Percentiles rank a stretch among this genome's conserved stretches.
Conservation (phyloP, 2,329 filamentous ascomycete species). For the Lasiodiplodia hormozganensis region DNA sequence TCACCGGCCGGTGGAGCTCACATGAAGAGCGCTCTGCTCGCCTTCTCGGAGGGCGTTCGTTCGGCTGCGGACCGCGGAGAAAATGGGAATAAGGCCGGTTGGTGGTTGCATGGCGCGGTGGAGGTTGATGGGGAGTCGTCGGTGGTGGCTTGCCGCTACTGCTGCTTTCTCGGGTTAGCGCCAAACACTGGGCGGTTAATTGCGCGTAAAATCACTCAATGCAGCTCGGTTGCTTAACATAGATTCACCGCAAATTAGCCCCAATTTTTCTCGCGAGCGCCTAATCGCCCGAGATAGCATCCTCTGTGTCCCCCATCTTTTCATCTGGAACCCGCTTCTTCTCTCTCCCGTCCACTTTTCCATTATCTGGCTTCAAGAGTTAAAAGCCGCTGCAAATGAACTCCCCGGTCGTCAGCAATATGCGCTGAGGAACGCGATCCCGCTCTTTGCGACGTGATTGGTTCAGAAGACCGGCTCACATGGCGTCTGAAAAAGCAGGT, state of each 20-base stretch:
- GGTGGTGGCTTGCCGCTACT: constrained; percentile 18
- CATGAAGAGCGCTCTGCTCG: too few species aligned
- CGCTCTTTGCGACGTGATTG: too few species aligned
- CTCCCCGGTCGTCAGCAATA: too few species aligned
- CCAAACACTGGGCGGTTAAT: not conserved
- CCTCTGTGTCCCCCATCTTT: not conserved
- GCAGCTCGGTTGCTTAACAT: constrained; percentile 10
- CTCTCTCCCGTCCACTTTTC: too few species aligned
- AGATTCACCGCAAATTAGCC: constrained; percentile 17
- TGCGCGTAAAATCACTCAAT: constrained; percentile 9
- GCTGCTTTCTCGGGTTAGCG: constrained; percentile 1
- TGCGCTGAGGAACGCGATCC: too few species aligned
- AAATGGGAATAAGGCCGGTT: not conserved
- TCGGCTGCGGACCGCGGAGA: not conserved
- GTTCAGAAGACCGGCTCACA: too few species aligned
- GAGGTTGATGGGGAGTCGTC: constrained; percentile 3
- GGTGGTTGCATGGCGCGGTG: not conserved
- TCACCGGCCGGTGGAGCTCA: not conserved
- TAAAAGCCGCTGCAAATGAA: too few species aligned
- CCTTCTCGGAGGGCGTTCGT: not conserved
- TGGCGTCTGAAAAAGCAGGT: too few species aligned
- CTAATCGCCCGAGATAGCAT: not conserved
- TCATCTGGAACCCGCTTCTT: too few species aligned
- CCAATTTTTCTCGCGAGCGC: not conserved
- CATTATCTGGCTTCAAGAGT: too few species aligned